phyloP scores from a whole-genome alignment of 768 basidiomycete genomes.

The Russula griseocarnosa region DNA sequence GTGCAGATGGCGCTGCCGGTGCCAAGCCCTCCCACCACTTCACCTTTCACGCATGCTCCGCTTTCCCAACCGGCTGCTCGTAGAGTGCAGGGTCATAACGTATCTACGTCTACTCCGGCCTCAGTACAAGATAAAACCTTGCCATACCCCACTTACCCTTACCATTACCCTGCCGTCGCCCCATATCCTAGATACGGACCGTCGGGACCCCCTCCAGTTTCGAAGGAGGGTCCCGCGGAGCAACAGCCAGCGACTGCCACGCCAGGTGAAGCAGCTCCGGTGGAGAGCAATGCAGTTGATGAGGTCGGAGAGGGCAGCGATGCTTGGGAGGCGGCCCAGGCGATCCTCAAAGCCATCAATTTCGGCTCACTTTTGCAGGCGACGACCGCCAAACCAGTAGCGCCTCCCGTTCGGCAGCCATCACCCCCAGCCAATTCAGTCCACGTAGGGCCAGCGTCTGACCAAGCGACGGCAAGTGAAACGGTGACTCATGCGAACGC shows the following conservation, averaged over 20 bases:
- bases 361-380: constrained; percentile 53
- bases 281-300: constrained; percentile 20
- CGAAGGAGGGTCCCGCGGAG: constrained; percentile 1
- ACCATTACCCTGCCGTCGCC: constrained; percentile 38
- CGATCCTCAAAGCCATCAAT: constrained; percentile 73
- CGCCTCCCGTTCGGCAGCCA: constrained; percentile 12
- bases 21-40: constrained; percentile 6
- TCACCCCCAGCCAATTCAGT: neutral
- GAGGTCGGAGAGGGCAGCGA: constrained; percentile 47
- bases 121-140: constrained; percentile 34
- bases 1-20: constrained; percentile 32
- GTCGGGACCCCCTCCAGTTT: constrained; percentile 26
- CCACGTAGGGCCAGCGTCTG: neutral
- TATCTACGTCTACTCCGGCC: constrained; percentile 36
- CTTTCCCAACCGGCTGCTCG: constrained; percentile 20
- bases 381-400: constrained; percentile 29
- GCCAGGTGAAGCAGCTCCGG: neutral
- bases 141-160: constrained; percentile 41
- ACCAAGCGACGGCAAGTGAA: constrained; percentile 1
- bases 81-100: constrained; percentile 21
- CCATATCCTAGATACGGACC: constrained; percentile 33
- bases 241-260: constrained; percentile 2
- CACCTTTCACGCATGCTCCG: constrained; percentile 22
- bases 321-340: constrained; percentile 75
- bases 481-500: constrained; percentile 15